phyloP scores from a whole-genome alignment of 371 early-diverging fungal genomes.

The Mucor velutinosus region DNA sequence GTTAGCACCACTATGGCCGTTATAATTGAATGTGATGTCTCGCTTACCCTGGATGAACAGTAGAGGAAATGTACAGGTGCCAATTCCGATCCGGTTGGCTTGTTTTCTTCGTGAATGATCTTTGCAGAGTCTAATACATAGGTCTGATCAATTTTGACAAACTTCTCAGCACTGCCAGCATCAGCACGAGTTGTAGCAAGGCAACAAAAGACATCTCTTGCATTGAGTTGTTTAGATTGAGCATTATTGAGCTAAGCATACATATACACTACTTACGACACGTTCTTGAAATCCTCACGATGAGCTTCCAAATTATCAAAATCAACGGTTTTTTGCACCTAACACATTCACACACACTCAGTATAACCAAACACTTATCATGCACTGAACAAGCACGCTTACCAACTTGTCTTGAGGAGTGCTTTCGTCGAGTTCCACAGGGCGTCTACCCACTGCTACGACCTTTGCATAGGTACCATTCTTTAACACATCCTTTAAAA shows the following conservation, averaged over 20 bases:
- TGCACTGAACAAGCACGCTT: background rate
- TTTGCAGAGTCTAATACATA: slow-evolving; percentile 72
- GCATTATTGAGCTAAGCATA: background rate
- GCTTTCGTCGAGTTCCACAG: slow-evolving; percentile 49
- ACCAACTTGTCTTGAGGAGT: slow-evolving; percentile 63
- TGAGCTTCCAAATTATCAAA: slow-evolving; percentile 49
- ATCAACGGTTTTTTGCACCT: slow-evolving; percentile 48
- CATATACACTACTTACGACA: slow-evolving; percentile 30
- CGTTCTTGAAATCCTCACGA: slow-evolving; percentile 43
- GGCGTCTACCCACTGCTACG: slow-evolving; percentile 63
- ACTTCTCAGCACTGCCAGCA: slow-evolving; percentile 69
- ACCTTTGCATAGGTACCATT: slow-evolving; percentile 64
- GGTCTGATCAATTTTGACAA: slow-evolving; percentile 74
- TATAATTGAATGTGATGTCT: background rate
- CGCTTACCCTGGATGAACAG: slow-evolving; percentile 53
- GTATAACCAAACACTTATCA: background rate
- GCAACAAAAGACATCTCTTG: slow-evolving; percentile 18
- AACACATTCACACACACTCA: background rate
- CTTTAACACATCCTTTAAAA: slow-evolving; percentile 63
- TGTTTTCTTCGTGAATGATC: slow-evolving; percentile 63
- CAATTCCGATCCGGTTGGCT: slow-evolving; percentile 22
- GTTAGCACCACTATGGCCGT: too few species aligned
- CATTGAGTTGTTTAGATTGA: background rate
- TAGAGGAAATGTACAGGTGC: slow-evolving; percentile 67
- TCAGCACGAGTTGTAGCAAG: slow-evolving; percentile 60